These are phyloP conservation scores for Ustilago loliicola DNA, from an alignment of 1,284 basidiomycete genomes.

Conservation along the genomic window DNA sequence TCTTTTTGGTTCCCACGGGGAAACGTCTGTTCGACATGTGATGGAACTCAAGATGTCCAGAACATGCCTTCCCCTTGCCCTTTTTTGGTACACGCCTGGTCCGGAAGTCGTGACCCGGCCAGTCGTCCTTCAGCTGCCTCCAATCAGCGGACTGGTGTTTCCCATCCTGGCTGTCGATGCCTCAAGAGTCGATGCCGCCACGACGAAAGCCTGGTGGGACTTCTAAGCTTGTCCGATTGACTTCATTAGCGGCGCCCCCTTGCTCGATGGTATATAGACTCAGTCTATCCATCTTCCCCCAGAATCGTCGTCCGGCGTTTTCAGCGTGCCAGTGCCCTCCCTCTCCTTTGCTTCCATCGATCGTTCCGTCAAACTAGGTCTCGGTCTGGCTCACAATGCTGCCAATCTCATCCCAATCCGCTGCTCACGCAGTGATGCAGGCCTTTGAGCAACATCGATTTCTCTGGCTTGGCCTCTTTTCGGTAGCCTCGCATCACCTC, in stretches of 20 bases:
- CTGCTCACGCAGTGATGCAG: constrained; percentile 4
- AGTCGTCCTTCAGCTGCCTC: no score
- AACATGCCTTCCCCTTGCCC: neutral
- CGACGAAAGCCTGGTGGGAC: no score
- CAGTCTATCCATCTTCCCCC: no score
- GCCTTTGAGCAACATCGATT: constrained; percentile 21
- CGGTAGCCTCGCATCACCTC: constrained; percentile 22
- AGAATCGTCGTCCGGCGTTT: neutral
- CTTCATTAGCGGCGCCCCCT: no score
- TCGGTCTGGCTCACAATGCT: neutral
- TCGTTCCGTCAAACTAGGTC: neutral
- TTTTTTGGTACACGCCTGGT: neutral
- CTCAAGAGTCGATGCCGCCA: no score
- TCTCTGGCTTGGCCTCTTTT: constrained; percentile 3
- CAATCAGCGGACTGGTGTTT: no score
- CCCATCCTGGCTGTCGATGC: no score
- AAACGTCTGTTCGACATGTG: neutral
- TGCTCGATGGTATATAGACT: no score
- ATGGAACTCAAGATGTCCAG: no score
- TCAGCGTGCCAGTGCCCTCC: neutral
- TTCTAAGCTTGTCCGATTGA: no score
- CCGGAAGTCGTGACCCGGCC: neutral
- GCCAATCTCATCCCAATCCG: neutral
- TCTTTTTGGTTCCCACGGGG: neutral
- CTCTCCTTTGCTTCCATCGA: neutral